A percentile compares a stretch with the other conserved stretches of the same genome.
Evolutionary conservation across 2,329 filamentous ascomycete species (phyloP).

Genomic region (Xylariaceae sp.): DNA sequence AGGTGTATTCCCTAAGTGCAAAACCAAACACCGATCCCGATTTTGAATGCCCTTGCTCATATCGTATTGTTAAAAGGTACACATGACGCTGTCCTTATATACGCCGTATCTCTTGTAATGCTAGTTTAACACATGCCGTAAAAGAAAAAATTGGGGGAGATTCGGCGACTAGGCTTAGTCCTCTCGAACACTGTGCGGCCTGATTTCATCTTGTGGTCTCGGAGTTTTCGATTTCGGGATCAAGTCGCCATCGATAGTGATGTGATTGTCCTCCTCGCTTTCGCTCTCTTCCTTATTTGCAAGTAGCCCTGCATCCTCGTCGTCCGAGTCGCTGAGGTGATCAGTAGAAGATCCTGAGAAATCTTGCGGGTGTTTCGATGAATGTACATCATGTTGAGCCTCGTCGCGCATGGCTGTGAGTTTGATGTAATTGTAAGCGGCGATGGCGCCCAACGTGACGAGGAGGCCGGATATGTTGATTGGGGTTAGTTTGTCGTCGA

Average conservation of each 20-base stretch:
- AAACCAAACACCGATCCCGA: too few relatives aligned
- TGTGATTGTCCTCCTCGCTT: slow-evolving; percentile 33
- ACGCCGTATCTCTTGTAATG: slow-evolving; percentile 11
- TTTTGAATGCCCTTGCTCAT: too few relatives aligned
- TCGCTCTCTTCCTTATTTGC: slow-evolving; percentile 37
- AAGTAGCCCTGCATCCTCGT: slow-evolving; percentile 45
- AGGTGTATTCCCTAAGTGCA: too few relatives aligned
- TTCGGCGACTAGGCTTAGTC: slow-evolving; percentile 15
- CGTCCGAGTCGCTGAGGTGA: slow-evolving; percentile 41
- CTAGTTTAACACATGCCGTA: slow-evolving; percentile 17
- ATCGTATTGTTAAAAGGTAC: slow-evolving; percentile 2
- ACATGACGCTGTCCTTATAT: slow-evolving; percentile 12
- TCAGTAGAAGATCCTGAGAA: slow-evolving; percentile 36
- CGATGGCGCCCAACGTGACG: slow-evolving; percentile 86
- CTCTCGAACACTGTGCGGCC: slow-evolving; percentile 22
- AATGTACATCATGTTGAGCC: slow-evolving; percentile 55
- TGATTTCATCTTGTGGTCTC: slow-evolving; percentile 17
- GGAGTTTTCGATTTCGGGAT: slow-evolving; percentile 35
- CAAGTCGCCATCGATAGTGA: slow-evolving; percentile 41
- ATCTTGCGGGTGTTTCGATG: slow-evolving; percentile 32
- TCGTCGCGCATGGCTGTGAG: slow-evolving; percentile 84
- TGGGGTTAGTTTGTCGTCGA: slow-evolving; percentile 80
- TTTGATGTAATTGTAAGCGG: slow-evolving; percentile 91
- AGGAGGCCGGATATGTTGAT: slow-evolving; percentile 85
- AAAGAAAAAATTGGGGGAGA: slow-evolving; percentile 9